phyloP scores from a whole-genome alignment of 805 yeast genomes.

The Teunomyces pallodes region DNA sequence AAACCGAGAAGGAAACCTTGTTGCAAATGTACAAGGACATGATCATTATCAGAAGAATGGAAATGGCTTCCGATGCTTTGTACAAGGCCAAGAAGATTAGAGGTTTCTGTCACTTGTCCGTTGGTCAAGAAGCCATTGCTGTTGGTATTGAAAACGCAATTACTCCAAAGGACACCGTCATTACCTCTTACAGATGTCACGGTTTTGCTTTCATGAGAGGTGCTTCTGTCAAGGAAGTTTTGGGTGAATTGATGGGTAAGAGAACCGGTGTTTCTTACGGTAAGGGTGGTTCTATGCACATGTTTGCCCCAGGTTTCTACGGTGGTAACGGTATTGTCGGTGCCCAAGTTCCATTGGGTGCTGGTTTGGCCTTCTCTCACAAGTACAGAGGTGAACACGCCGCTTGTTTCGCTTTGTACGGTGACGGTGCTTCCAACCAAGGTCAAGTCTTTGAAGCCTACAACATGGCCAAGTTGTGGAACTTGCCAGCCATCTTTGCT shows the following conservation, averaged over 20 bases:
- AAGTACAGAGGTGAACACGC: constrained; percentile 78
- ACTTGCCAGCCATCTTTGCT: constrained; percentile 89
- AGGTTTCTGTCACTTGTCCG: constrained; percentile 98
- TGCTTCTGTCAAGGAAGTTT: constrained; percentile 80
- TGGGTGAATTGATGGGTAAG: constrained; percentile 97
- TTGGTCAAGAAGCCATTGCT: constrained; percentile 98
- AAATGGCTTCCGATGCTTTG: constrained; percentile 97
- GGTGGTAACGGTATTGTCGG: constrained; percentile 99
- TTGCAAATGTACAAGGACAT: constrained; percentile 95
- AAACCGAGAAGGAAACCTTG: constrained; percentile 75
- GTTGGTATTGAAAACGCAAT: constrained; percentile 97
- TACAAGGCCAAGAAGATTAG: constrained; percentile 98
- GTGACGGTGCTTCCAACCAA: constrained; percentile 99
- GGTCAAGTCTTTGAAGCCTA: constrained; percentile 97
- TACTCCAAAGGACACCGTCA: constrained; percentile 78
- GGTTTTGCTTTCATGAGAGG: constrained; percentile 98
- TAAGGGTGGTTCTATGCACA: constrained; percentile 99
- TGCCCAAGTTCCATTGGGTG: constrained; percentile 98
- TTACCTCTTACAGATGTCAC: constrained; percentile 98
- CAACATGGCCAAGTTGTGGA: constrained; percentile 99
- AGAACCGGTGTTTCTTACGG: constrained; percentile 94
- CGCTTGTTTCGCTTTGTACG: constrained; percentile 87
- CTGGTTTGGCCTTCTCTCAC: constrained; percentile 98
- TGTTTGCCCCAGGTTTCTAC: constrained; percentile 92
- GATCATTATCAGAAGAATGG: constrained; percentile 93